Evolutionary conservation across 2,329 filamentous ascomycete genomes (phyloP), one percentile per base, ranked within the genome.

Genomic region (Dactylellina parvicollis): DNA sequence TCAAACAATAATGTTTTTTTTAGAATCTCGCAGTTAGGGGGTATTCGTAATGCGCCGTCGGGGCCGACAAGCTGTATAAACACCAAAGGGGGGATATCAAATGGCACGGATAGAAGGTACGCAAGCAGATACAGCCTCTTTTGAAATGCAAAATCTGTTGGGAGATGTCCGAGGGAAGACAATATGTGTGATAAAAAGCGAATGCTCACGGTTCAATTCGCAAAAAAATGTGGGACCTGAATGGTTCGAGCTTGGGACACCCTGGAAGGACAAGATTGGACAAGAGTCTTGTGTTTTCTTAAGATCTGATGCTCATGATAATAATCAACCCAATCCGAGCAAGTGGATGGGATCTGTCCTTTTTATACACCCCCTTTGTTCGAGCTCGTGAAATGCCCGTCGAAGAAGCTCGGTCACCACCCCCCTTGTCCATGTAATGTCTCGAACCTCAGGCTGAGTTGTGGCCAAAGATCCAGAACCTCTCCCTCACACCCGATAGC

Each of bases 121-220:
- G 47, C 36, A 49, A 55, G 10, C 44, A 28, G 30, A 9, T 22
- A 16, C 28, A 12, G n/a, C 22, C 16, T 8, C 44, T 61, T 18
- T 32, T 16, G 10, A n/a, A n/a, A n/a, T n/a, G n/a, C n/a, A 22
- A 42, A 56, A 34, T 49, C 24, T 54, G 57, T 64, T 71, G 57
- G 66, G 66, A 62, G 57, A 65, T 72, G 67, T 72, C 67, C 67
- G 67, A 72, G 34, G 52, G 67, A 65, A 60, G 67, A 72, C 60
- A 65, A 72, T 64, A 12, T 57, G 38, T 30, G 49, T 52, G 52
- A 64, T 42, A 54, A n/a, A n/a, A n/a, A n/a, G 46, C 36, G 30
- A 65, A 65, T 38, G 44, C 59, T 64, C 66, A 64, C 67, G 67
- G 57, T 62, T 71, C 46, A 57, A 64, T 52, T 64, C 55, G 64